Evolutionary conservation across 768 basidiomycete species (phyloP), one percentile per base, ranked within the genome.

Genomic region (Tricholoma furcatifolium): DNA sequence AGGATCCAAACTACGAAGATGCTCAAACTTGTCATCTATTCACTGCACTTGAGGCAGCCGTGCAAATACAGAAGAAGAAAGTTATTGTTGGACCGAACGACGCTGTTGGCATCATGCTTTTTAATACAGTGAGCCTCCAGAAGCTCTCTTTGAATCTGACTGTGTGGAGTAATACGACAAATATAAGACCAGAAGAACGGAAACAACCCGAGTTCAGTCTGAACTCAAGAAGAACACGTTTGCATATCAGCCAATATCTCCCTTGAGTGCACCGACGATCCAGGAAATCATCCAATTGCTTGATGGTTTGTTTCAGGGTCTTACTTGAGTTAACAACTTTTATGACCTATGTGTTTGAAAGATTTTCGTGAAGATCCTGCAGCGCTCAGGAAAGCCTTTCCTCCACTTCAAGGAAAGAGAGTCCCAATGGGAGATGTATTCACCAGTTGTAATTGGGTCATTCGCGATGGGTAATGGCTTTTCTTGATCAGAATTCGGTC

Each of bases 381-480:
- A 14, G 77, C 74, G 36, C 72, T 90, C 35, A 69, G 68, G 47
- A 77, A 74, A 9, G 73, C 71, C n/a, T 94, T 88, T 65, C 85
- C 83, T 38, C 91, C 85, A 1, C 58, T 84, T 32, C 64, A 58
- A n/a, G 70, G 73, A 31, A 83, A 77, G 48, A 78, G 80, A 48
- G 79, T 90, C 18, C 82, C 93, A 0, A 84, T 95, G 70, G 91
- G 91, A 15, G 92, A 94, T 58, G 89, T 95, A 0, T 90, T 98
- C 66, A 91, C 86, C 0, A 89, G 88, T 57, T 93, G 93, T 60
- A 95, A 93, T 57, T 89, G 87, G 83, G 79, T 93, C 17, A 75
- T 98, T 48, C 85, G 93, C 20, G 90, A 93, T 62, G 87, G 89
- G 96, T 97, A 55, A 53, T 35, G 7, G 42, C 8, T 21, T 45